Evolutionary conservation across 352 stramenopile species (phyloP), one percentile per base, ranked within the genome.

Genomic region (Phytophthora capsici): DNA sequence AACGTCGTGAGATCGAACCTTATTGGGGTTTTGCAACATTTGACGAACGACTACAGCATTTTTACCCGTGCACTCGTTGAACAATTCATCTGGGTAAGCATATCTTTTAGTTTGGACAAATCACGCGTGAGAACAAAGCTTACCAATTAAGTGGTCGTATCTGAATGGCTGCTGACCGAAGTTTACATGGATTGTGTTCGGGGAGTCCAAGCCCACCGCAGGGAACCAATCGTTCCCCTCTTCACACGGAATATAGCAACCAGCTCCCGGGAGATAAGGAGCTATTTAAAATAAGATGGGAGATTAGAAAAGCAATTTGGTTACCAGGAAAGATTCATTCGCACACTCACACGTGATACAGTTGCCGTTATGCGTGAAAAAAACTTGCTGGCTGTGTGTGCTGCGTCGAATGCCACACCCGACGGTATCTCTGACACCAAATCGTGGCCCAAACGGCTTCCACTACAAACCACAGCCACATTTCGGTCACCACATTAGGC

Each of bases 181-280:
- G 65, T 96, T 96, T 22, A 95, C 78, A 36, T 88, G 79, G 12
- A 96, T 72, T 0, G 71, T 75, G 28, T 91, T 79, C 2, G 78
- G 57, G 0, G 82, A 90, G 48, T 95, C 88, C 12, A 96, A 36
- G 6, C 88, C 88, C 4, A 96, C 84, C 0, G 88, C 83, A 12
- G 88, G 88, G 45, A 86, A 96, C 76, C 87, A 87, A 4, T 73
- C 68, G 10, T 60, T 46, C n/a, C 58, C 52, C 25, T 53, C 57
- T 16, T 66, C 59, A 48, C 65, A 69, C 3, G 59, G 65, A n/a
- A 73, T 60, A 60, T 55, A 69, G 12, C 52, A 40, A 48, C 52
- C 59, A 36, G 19, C 20, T 19, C 52, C 65, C 44, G 59, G 59
- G 8, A 73, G 47, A 17, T 66, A 63, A 41, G 45, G 47, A 22